Evolutionary conservation across 83 land plant genomes (phyloP).

Genomic region (Picea abies): DNA sequence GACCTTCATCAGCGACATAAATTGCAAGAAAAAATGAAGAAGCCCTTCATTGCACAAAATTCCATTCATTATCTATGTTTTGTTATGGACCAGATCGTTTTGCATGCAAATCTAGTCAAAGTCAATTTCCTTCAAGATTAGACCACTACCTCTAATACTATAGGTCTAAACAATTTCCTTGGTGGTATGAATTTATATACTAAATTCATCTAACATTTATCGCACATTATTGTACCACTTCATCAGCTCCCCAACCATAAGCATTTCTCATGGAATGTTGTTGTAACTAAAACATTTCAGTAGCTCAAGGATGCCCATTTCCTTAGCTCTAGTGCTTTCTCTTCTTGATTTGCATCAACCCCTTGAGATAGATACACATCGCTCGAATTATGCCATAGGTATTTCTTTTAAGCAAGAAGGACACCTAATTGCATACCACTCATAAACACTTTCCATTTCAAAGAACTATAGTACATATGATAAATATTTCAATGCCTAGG

Average conservation of each 20-base stretch:
- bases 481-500: background rate
- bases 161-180: background rate
- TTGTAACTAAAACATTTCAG: background rate
- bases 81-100: background rate
- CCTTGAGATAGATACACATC: background rate
- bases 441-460: too few relatives aligned
- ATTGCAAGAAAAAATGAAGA: background rate
- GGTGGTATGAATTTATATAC: background rate
- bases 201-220: background rate
- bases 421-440: background rate
- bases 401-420: background rate
- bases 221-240: background rate
- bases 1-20: background rate
- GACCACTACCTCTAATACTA: background rate
- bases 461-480: background rate
- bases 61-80: background rate
- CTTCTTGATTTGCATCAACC: background rate
- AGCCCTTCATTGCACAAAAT: background rate
- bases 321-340: background rate
- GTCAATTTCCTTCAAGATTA: background rate
- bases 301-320: background rate
- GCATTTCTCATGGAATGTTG: conserved; percentile 1
- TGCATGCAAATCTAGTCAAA: background rate
- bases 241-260: background rate
- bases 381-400: background rate